Conservation (phyloP, 2,329 filamentous ascomycete species). For the Talaromyces islandicus region DNA sequence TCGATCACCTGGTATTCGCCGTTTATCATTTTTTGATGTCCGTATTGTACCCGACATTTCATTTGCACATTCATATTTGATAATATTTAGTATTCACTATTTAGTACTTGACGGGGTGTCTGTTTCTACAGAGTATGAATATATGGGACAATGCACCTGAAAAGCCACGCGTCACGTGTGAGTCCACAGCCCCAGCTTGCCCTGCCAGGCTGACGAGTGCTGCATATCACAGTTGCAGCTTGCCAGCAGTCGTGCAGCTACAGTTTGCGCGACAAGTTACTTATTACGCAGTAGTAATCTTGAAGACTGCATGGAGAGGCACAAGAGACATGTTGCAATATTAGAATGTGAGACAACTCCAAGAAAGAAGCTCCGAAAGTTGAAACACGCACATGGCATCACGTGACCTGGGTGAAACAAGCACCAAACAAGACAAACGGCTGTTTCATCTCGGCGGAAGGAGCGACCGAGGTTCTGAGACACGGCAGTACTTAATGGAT, state of each 20-base stretch:
- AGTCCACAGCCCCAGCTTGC: background rate
- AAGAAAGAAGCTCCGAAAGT: no score
- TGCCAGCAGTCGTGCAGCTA: background rate
- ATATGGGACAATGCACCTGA: background rate
- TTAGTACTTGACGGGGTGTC: no score
- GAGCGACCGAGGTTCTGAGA: background rate
- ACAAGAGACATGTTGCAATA: background rate
- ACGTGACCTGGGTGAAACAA: background rate
- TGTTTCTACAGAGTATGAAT: background rate
- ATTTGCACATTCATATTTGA: no score
- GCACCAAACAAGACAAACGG: background rate
- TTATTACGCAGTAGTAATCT: no score
- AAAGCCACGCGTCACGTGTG: background rate
- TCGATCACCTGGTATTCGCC: background rate
- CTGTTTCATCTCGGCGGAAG: background rate
- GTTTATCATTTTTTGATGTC: no score
- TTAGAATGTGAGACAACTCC: no score
- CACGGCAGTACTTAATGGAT: no score
- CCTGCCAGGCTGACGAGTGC: no score
- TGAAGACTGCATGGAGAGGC: no score
- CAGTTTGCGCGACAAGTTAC: no score
- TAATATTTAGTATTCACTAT: background rate
- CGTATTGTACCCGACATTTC: no score
- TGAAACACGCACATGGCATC: background rate
- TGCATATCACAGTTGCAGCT: background rate